These are phyloP conservation scores for Nephelium lappaceum DNA, from an alignment of 345 rosid species.

Conservation along the genomic window DNA sequence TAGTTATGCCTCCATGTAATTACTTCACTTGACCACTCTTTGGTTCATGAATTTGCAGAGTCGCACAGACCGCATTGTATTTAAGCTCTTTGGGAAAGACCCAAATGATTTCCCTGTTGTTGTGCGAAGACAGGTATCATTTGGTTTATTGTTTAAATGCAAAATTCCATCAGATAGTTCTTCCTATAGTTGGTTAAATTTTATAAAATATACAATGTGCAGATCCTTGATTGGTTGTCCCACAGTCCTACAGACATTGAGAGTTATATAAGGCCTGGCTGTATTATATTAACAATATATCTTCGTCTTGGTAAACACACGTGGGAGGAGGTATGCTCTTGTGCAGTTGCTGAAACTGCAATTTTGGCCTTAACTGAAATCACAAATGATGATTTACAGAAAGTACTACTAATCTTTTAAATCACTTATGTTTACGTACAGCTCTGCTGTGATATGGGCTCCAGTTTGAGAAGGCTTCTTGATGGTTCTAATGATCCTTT, in stretches of 20 bases:
- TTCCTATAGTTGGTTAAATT: conserved; percentile 14
- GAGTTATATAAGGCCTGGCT: conserved; percentile 81
- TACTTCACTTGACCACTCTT: conserved; percentile 21
- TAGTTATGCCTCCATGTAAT: conserved; percentile 7
- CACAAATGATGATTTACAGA: conserved; percentile 4
- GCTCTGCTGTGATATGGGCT: conserved; percentile 58
- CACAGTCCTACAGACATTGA: conserved; percentile 73
- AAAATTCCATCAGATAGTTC: conserved; percentile 7
- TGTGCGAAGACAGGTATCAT: conserved; percentile 55
- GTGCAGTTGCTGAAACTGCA: conserved; percentile 6
- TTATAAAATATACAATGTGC: conserved; percentile 28
- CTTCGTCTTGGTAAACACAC: conserved; percentile 46
- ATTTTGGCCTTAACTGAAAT: neutral
- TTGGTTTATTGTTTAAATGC: conserved; percentile 4
- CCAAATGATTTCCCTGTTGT: conserved; percentile 56
- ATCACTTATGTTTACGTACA: conserved; percentile 21
- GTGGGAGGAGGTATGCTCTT: conserved; percentile 62
- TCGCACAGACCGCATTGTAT: conserved; percentile 60
- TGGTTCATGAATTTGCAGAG: conserved; percentile 38
- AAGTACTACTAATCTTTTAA: conserved; percentile 12
- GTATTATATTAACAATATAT: conserved; percentile 66
- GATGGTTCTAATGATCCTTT: conserved; percentile 52
- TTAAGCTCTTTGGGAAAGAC: conserved; percentile 64
- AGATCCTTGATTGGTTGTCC: conserved; percentile 71
- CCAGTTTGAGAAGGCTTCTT: conserved; percentile 59